Evolutionary conservation across 192 early-diverging fungal genomes (phyloP).

Genomic region (Kickxella alabastrina): DNA sequence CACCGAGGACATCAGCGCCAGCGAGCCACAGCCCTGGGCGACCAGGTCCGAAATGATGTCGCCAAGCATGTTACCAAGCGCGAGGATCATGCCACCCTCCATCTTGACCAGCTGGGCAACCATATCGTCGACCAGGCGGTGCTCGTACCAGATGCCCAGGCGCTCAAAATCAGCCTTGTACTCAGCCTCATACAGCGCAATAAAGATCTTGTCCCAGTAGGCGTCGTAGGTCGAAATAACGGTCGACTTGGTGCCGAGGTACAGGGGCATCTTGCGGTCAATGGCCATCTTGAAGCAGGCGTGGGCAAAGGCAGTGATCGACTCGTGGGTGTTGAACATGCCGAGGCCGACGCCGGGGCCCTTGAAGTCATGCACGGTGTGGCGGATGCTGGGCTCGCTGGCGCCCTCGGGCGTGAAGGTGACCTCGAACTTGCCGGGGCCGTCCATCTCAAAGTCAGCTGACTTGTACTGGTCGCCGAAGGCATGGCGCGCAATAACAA

Average conservation of each 20-base stretch:
- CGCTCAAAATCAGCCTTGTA: conserved; percentile 81
- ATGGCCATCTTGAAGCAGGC: conserved; percentile 92
- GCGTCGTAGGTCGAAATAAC: conserved; percentile 97
- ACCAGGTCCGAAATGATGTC: conserved; percentile 96
- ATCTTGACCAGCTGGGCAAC: conserved; percentile 97
- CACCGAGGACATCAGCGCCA: conserved; percentile 96
- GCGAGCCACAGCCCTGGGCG: conserved; percentile 93
- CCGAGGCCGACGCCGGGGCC: conserved; percentile 86
- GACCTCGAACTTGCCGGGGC: conserved; percentile 88
- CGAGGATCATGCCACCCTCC: conserved; percentile 89
- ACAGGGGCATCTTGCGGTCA: conserved; percentile 85
- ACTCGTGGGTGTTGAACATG: conserved; percentile 94
- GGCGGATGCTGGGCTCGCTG: conserved; percentile 53
- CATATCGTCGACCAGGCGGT: conserved; percentile 98
- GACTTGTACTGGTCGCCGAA: conserved; percentile 98
- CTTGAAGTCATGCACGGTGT: conserved; percentile 81
- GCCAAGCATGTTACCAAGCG: conserved; percentile 93
- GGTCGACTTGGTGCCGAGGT: conserved; percentile 96
- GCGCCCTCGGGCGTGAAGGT: conserved; percentile 85
- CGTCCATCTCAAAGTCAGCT: conserved; percentile 90
- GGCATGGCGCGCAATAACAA: conserved; percentile 94
- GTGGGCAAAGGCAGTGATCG: conserved; percentile 92
- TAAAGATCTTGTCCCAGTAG: conserved; percentile 97
- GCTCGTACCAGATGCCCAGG: conserved; percentile 94
- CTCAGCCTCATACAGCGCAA: conserved; percentile 78